A percentile compares a stretch with the other conserved stretches of the same genome.
Conservation (phyloP, 306 rosid species). For the Pyrus bretschneideri region DNA sequence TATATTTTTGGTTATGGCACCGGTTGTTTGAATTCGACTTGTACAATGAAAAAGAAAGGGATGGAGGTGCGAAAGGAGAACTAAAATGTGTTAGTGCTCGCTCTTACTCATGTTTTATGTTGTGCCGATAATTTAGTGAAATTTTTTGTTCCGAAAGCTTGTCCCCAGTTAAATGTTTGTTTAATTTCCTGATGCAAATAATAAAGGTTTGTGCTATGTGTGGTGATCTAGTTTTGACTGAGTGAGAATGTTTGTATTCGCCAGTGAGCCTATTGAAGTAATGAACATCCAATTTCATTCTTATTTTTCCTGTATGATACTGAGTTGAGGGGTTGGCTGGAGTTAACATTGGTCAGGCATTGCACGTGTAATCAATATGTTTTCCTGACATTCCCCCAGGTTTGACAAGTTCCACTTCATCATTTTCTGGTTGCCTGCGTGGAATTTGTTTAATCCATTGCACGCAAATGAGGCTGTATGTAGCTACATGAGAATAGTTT, state of each 20-base stretch:
- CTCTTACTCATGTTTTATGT: background rate
- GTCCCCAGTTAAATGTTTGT: background rate
- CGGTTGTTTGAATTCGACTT: conserved; percentile 35
- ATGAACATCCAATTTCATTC: conserved; percentile 6
- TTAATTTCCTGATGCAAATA: background rate
- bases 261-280: background rate
- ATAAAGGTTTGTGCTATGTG: background rate
- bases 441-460: background rate
- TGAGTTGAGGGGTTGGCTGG: background rate
- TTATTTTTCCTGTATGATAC: background rate
- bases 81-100: background rate
- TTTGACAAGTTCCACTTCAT: background rate
- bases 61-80: conserved; percentile 14
- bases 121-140: conserved; percentile 3
- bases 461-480: background rate
- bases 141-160: background rate
- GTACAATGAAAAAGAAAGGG: conserved; percentile 19
- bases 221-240: conserved; percentile 8
- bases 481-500: conserved; percentile 9
- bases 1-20: conserved; percentile 23
- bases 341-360: background rate
- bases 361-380: background rate
- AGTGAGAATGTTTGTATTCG: conserved; percentile 3
- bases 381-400: conserved; percentile 1
- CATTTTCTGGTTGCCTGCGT: background rate